Percentiles rank a stretch among this genome's conserved stretches.
These are phyloP conservation scores for Rosa chinensis DNA, from an alignment of 306 rosid genomes.

Conservation along the genomic window DNA sequence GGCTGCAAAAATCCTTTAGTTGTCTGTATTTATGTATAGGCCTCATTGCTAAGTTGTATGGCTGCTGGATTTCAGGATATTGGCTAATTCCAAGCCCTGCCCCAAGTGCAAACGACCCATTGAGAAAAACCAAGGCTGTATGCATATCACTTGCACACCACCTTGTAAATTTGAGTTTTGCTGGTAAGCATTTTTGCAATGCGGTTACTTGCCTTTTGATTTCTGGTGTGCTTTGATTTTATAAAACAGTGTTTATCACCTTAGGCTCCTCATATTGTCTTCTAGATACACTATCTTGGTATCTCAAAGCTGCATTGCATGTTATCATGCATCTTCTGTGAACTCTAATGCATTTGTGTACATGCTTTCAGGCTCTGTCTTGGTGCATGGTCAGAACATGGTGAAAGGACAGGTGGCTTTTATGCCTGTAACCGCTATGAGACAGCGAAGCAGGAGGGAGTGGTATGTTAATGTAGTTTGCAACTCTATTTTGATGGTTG, in stretches of 20 bases:
- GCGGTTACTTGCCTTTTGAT: neutral
- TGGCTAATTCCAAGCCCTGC: conserved; percentile 81
- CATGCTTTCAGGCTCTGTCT: conserved; percentile 73
- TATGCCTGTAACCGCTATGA: conserved; percentile 97
- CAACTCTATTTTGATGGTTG: neutral
- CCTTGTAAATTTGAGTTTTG: conserved; percentile 91
- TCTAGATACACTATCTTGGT: neutral
- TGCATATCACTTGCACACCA: conserved; percentile 93
- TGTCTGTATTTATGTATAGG: neutral
- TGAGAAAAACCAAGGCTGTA: conserved; percentile 92
- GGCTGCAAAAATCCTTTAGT: conserved; percentile 11
- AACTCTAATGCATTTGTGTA: conserved; percentile 2
- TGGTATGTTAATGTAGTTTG: conserved; percentile 32
- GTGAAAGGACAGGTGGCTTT: conserved; percentile 93
- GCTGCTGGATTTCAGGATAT: conserved; percentile 50
- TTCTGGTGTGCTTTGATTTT: neutral
- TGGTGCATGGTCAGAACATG: conserved; percentile 93
- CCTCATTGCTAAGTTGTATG: conserved; percentile 7
- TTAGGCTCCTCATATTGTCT: neutral
- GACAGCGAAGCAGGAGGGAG: conserved; percentile 93
- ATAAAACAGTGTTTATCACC: neutral
- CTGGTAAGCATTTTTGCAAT: conserved; percentile 52
- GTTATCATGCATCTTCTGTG: neutral
- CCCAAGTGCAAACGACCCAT: conserved; percentile 94
- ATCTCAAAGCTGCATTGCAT: conserved; percentile 1